Evolutionary conservation across 2,329 filamentous ascomycete genomes (phyloP).

Genomic region (Pseudopithomyces chartarum): DNA sequence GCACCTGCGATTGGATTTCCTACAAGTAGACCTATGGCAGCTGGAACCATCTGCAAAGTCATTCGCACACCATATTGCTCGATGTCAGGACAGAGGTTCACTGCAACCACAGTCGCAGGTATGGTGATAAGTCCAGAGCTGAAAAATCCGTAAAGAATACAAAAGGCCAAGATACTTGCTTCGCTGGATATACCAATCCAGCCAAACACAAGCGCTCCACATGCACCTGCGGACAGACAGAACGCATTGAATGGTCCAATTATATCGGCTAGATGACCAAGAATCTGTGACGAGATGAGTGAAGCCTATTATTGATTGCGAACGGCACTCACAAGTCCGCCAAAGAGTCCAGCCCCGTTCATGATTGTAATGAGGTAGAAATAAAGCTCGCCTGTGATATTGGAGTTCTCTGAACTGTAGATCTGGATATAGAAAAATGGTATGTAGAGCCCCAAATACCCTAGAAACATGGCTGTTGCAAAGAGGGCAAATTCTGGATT

Average conservation of each 20-base stretch:
- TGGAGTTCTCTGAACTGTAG: background rate
- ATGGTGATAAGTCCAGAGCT: background rate
- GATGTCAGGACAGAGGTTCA: conserved; percentile 2
- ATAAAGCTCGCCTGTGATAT: background rate
- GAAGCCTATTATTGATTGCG: background rate
- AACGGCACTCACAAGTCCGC: background rate
- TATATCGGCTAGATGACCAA: background rate
- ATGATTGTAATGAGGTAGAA: conserved; percentile 2
- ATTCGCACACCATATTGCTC: background rate
- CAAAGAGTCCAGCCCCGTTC: background rate
- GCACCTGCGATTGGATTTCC: background rate
- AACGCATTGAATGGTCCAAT: background rate
- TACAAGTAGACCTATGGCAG: conserved; percentile 5
- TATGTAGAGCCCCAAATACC: background rate
- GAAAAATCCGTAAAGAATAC: conserved; percentile 7
- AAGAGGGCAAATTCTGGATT: background rate
- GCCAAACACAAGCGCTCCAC: conserved; percentile 1
- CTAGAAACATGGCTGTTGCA: background rate
- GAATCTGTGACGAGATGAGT: background rate
- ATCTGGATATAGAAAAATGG: conserved; percentile 5
- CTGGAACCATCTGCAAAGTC: background rate
- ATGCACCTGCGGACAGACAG: background rate
- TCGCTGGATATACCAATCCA: background rate
- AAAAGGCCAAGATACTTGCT: conserved; percentile 4
- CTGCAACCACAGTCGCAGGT: background rate